Evolutionary conservation across 495 filamentous ascomycete species (phyloP), one percentile per base, ranked within the genome.

Genomic region (Aspergillus mulundensis): DNA sequence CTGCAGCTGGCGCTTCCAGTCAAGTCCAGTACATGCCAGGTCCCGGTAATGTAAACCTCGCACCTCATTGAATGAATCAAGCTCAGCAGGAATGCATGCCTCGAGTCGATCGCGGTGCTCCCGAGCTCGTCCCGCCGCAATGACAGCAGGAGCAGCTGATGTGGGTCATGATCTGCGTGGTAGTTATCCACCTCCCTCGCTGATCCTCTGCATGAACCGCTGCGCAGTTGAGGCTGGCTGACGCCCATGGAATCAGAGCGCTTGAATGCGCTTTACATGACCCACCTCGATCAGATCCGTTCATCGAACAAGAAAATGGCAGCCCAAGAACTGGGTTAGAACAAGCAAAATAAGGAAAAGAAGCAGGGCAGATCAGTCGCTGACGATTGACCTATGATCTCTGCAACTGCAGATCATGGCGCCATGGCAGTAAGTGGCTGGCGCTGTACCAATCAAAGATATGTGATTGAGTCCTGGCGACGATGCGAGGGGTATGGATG

Each of bases 381-480:
- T 23, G 18, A 11, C 8, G 11, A 44, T 44, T 4, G 34, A 38
- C 7, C 34, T 12, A 38, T 38, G 34, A 38, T 7, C 5, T 44
- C 42, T 48, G 25, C 25, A 19, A 48, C 45, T 48, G 45, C 45
- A 48, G 45, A 48, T 48, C 45, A 48, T 30, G 24, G 7, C 30
- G 16, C 45, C 5, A 32, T 19, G 45, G 25, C n/a, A 28, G 3
- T 24, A 15, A 16, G 19, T 28, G 45, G 7, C 6, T 5, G n/a
- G n/a, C n/a, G 1, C 25, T 14, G 8, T 11, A 16, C 45, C 45
- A 48, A 25, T 24, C 11, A 48, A 19, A 3, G 34, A 48, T 34
- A n/a, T 32, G 34, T 38, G 34, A 15, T 15, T 38, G 34, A 38
- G 34, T 12, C 3, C 7, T 38, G 34, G 6, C 14, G 34, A 8